These are phyloP conservation scores for Sporodiniella umbellata DNA, from an alignment of 371 early-diverging fungal species.

Conservation along the genomic window DNA sequence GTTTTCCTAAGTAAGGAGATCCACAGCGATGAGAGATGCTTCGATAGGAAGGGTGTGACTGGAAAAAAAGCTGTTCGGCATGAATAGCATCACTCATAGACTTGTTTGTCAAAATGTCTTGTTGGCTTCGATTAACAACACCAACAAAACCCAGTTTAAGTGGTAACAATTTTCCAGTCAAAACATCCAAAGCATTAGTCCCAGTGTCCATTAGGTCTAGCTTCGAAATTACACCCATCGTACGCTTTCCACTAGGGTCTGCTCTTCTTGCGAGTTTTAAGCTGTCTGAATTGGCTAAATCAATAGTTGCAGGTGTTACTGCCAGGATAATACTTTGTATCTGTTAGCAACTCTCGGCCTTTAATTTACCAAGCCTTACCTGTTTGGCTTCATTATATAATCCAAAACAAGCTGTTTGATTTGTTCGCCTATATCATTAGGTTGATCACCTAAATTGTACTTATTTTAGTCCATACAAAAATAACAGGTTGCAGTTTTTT, in stretches of 20 bases:
- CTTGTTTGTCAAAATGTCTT: constrained; percentile 78
- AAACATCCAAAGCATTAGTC: constrained; percentile 83
- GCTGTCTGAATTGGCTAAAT: constrained; percentile 93
- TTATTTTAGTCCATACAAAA: constrained; percentile 5
- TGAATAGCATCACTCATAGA: constrained; percentile 77
- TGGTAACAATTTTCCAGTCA: constrained; percentile 76
- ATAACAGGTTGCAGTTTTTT: too few species aligned
- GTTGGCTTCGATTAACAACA: constrained; percentile 85
- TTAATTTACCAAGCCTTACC: too few species aligned
- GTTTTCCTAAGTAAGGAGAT: constrained; percentile 25
- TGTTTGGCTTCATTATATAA: constrained; percentile 86
- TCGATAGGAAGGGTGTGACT: constrained; percentile 79
- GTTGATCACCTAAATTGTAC: constrained; percentile 77
- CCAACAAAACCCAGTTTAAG: constrained; percentile 88
- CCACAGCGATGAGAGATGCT: constrained; percentile 75
- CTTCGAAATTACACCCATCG: constrained; percentile 91
- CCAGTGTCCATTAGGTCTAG: constrained; percentile 94
- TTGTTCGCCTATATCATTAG: constrained; percentile 85
- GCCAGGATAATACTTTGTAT: constrained; percentile 82
- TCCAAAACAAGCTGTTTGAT: constrained; percentile 79
- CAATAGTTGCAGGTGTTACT: constrained; percentile 89
- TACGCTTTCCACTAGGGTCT: constrained; percentile 82
- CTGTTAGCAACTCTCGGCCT: constrained; percentile 3
- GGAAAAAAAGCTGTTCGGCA: constrained; percentile 80
- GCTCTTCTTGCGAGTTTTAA: constrained; percentile 88